Evolutionary conservation across 129 eudicot species (phyloP), one percentile per base, ranked within the genome.

Genomic region (Dittrichia graveolens): DNA sequence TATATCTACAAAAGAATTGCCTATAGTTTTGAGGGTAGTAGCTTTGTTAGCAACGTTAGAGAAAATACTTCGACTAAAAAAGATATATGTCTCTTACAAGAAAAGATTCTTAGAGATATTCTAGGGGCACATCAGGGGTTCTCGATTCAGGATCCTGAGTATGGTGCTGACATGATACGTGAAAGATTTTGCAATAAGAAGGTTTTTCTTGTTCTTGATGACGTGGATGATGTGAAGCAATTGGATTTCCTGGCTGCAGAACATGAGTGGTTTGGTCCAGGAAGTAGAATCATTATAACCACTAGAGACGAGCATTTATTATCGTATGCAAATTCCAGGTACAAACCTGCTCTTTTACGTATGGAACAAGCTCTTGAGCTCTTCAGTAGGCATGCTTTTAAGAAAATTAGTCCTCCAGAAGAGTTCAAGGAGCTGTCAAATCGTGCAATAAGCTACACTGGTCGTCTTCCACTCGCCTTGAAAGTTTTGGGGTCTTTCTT

Each of bases 181-280:
- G 58, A 52, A 52, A 52, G 58, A 14, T 15, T 52, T 52, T 14
- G 58, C 8, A n/a, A 6, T 52, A 52, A 52, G 58, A n/a, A 6
- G 19, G 58, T 52, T 52, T 19, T 52, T 52, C 58, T 52, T 52
- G 58, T 52, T 52, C 58, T 52, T n/a, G 58, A 52, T 52, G 58
- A 52, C 14, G 58, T 52, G 14, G 31, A 52, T 6, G 8, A 52
- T 14, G 19, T n/a, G 19, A 52, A 15, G 31, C 58, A 52, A 52
- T 15, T 52, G 14, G 31, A 52, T 0, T 52, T 52, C 58, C 24
- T 52, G 14, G 58, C 58, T 52, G 31, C 2, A 5, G 3, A 19
- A 4, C 6, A 15, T 52, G 14, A 52, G 18, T 52, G 58, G 58
- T 52, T 52, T 52, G 58, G 58, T 14, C 24, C 24, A n/a, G 58